phyloP scores from a whole-genome alignment of 73 alveolate genomes.

The Loxodes magnus region DNA sequence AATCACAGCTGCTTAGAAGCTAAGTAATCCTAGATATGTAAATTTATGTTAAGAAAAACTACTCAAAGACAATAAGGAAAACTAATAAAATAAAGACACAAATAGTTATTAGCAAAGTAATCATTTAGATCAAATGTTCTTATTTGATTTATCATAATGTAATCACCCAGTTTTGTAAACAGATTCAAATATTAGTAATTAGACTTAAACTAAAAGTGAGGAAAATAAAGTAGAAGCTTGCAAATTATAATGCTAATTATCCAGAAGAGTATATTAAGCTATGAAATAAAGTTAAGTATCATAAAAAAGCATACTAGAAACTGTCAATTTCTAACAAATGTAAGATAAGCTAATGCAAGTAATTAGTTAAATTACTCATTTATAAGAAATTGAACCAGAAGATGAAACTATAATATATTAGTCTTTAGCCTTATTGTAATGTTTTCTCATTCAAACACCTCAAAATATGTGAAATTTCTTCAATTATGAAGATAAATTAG shows the following conservation, averaged over 20 bases:
- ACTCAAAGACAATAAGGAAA: too few relatives aligned
- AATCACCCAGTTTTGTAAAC: too few relatives aligned
- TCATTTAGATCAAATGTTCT: too few relatives aligned
- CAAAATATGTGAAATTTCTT: neutral
- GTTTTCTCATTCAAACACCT: constrained; percentile 11
- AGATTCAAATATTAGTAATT: neutral
- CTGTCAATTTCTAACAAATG: constrained; percentile 1
- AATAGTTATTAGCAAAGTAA: too few relatives aligned
- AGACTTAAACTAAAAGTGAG: neutral
- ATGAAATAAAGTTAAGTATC: neutral
- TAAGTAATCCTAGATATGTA: constrained; percentile 13
- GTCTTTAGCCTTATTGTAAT: constrained; percentile 18
- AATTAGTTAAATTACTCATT: constrained; percentile 8
- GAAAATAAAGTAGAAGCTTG: too few relatives aligned
- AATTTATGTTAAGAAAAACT: too few relatives aligned
- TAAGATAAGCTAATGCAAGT: neutral
- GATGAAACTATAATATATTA: constrained; percentile 35
- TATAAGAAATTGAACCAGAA: constrained; percentile 26
- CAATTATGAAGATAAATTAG: neutral
- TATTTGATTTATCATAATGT: too few relatives aligned
- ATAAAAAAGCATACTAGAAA: neutral
- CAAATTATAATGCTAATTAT: too few relatives aligned
- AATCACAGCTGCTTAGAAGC: constrained; percentile 31
- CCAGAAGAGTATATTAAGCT: too few relatives aligned
- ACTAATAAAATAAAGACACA: too few relatives aligned